Conservation (phyloP, 2,329 filamentous ascomycete species). For the Sporothrix schenckii region DNA sequence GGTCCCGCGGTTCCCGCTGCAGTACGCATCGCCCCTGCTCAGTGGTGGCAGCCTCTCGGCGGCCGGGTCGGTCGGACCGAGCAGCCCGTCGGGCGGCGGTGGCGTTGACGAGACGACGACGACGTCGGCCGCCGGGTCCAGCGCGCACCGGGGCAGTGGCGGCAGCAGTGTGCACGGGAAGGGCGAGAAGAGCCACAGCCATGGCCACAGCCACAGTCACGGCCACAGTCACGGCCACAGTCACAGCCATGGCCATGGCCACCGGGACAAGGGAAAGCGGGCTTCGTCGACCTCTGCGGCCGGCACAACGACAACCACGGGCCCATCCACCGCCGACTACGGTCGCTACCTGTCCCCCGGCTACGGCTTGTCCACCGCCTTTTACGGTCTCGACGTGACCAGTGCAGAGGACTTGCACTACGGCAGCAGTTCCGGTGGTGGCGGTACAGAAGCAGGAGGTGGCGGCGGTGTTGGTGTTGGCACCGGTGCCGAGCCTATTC, state of each 20-base stretch:
- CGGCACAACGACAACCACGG: background rate
- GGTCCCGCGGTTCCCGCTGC: slow-evolving; percentile 43
- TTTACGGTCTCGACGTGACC: slow-evolving; percentile 33
- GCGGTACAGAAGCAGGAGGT: too few relatives aligned
- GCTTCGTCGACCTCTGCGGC: background rate
- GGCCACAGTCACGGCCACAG: background rate
- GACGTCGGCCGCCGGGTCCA: background rate
- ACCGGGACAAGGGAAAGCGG: slow-evolving; percentile 18
- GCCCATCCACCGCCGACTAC: background rate
- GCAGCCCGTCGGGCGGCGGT: slow-evolving; percentile 23
- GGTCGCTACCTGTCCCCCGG: slow-evolving; percentile 26
- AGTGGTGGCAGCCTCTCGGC: slow-evolving; percentile 32
- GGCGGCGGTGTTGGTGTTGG: slow-evolving; percentile 14
- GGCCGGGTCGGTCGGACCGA: slow-evolving; percentile 20
- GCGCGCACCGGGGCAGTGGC: background rate
- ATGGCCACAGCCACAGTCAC: too few relatives aligned
- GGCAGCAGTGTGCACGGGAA: background rate
- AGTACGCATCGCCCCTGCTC: slow-evolving; percentile 39
- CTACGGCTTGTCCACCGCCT: slow-evolving; percentile 27
- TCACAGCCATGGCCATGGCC: background rate
- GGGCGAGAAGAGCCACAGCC: background rate
- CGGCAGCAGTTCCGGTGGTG: too few relatives aligned
- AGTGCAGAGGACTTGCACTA: slow-evolving; percentile 20
- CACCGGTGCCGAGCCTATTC: slow-evolving; percentile 26
- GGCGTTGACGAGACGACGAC: background rate